phyloP scores from a whole-genome alignment of 352 stramenopile species.

The Phytopythium mirpurense region DNA sequence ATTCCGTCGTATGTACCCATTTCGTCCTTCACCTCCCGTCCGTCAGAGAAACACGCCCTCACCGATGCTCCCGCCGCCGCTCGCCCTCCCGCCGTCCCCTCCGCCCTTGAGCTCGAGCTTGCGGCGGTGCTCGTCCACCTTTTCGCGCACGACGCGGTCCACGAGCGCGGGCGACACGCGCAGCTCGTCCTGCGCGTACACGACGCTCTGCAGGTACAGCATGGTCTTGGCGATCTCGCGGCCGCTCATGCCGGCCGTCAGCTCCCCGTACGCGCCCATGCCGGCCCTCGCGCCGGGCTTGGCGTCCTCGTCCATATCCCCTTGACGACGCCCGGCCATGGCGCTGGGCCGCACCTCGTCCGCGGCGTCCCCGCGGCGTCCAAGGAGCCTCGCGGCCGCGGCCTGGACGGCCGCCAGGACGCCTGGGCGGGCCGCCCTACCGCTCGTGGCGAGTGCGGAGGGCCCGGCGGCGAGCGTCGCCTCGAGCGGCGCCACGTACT shows the following conservation, averaged over 20 bases:
- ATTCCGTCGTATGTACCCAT: too few relatives aligned
- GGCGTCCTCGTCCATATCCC: too few relatives aligned
- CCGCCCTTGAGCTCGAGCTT: conserved; percentile 43
- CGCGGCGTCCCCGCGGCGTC: not conserved
- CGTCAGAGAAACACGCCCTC: too few relatives aligned
- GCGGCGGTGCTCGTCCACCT: conserved; percentile 68
- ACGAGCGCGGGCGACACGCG: conserved; percentile 43
- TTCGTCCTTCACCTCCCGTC: too few relatives aligned
- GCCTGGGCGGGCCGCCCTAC: too few relatives aligned
- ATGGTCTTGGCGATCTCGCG: conserved; percentile 88
- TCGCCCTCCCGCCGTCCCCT: not conserved
- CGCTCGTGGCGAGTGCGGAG: too few relatives aligned
- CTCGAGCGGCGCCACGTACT: conserved; percentile 47
- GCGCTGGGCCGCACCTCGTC: not conserved
- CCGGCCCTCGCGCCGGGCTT: conserved; percentile 13
- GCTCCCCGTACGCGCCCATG: conserved; percentile 40
- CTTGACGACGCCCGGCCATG: too few relatives aligned
- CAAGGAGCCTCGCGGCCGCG: not conserved
- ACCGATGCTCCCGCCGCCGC: too few relatives aligned
- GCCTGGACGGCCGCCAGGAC: not conserved
- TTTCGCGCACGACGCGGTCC: conserved; percentile 58
- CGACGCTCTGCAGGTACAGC: conserved; percentile 79
- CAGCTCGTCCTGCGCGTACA: conserved; percentile 68
- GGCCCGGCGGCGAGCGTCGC: too few relatives aligned
- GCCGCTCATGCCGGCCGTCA: conserved; percentile 76